Base-by-base conservation (phyloP, 2,329 filamentous ascomycete species). In the Epichloe scottii region DNA sequence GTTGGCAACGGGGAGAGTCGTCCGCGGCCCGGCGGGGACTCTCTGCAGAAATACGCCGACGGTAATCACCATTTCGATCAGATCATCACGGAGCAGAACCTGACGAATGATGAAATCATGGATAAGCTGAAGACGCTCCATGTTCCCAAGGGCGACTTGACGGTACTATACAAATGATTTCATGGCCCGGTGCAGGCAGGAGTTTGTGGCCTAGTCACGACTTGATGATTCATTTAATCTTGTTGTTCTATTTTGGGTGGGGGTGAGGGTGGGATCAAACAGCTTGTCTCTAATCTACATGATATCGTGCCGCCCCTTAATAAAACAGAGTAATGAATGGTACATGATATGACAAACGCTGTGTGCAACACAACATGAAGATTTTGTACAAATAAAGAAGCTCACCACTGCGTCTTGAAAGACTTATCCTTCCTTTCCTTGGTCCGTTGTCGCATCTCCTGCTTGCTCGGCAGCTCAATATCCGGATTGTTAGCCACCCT, bases 61-160 rank as follows among this genome's bases (percentile, higher is more conserved):
- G 88, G 87, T 0, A 77, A 77, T 56, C 85, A 89, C 63, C 81
- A 78, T 58, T 86, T 91, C 66, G 88, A 93, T 68, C 82, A 90
- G 72, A 88, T 91, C 57, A 87, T 87, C 62, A 86, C 83, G 1
- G 86, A 89, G 69, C 74, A 82, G 64, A 82, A 84, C 55, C 63
- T 88, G 62, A 79, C 78, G 6, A 84, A 90, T 61, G 75, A 73
- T 53, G 82, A 86, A 60, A 81, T 90, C 15, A 74, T 88, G 68
- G 79, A 81, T 38, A 81, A 77, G 63, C 67, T 93, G 46, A 82
- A 80, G 65, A 74, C 70, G 37, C 69, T 83, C 34, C 73, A 71
- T 2, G 67, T 73, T 23, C 71, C 75, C 6, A 69, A 70, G 53
- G 75, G 73, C 5, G 79, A 81, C 53, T 55, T 80, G 55, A 73